Evolutionary conservation across 371 early-diverging fungal genomes (phyloP), one percentile per base, ranked within the genome.

Genomic region (Mycotypha africana): DNA sequence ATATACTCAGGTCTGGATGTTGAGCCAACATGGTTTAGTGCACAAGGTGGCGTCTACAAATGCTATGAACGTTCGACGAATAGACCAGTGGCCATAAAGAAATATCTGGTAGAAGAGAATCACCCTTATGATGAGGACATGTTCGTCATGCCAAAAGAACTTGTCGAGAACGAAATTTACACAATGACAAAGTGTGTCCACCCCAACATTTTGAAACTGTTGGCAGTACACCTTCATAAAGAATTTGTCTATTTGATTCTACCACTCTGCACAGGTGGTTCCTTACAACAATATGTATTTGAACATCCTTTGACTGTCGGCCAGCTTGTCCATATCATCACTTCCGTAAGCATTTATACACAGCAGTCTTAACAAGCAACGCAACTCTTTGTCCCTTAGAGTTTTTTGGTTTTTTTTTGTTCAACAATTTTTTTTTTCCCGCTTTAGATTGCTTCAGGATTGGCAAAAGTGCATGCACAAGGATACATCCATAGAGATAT

Each of bases 401-500:
- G n/a, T n/a, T n/a, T n/a, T n/a, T n/a, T n/a, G n/a, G n/a, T n/a
- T n/a, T n/a, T n/a, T n/a, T n/a, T n/a, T n/a, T n/a, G n/a, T n/a
- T n/a, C n/a, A n/a, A n/a, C n/a, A n/a, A n/a, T n/a, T n/a, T n/a
- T n/a, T n/a, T n/a, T n/a, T n/a, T n/a, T n/a, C n/a, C n/a, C n/a
- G n/a, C n/a, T n/a, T 22, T 45, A 73, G 74, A 67, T 74, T 53
- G 60, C 67, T 26, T 58, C 68, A 21, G 74, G 74, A 15, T 40
- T 74, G 25, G 70, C 60, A 10, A 66, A 70, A 50, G 47, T 74
- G 11, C 74, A 74, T 48, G 42, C 65, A 15, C 62, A 70, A 36
- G 70, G 70, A 22, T 74, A 74, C 26, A 70, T 74, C 11, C 74
- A 74, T 35, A 58, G 74, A 54, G 74, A 74, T 45, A 74, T 74